Evolutionary conservation across 148 eudicot species (phyloP).

Genomic region (Spergularia bocconei): DNA sequence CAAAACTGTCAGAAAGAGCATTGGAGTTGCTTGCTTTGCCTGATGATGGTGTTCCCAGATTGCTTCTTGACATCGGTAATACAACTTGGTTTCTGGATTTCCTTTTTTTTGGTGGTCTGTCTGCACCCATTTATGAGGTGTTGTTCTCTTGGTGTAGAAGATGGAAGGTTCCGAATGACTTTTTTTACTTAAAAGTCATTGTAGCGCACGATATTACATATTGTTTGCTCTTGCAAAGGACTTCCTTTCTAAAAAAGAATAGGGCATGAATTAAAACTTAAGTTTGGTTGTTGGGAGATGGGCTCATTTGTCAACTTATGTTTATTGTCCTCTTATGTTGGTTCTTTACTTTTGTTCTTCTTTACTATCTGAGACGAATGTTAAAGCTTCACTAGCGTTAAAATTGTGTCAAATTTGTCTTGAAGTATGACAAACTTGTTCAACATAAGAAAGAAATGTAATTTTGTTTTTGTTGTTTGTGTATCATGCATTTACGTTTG

Average conservation of each 20-base stretch:
- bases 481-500: neutral
- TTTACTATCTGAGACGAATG: neutral
- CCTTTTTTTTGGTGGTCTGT: neutral
- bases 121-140: neutral
- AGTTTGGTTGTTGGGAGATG: too few species aligned
- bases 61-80: conserved; percentile 86
- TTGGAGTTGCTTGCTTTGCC: conserved; percentile 93
- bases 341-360: neutral
- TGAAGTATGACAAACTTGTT: neutral
- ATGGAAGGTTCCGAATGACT: neutral
- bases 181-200: neutral
- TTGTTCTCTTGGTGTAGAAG: neutral
- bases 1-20: conserved; percentile 82
- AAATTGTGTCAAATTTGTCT: neutral
- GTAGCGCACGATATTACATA: neutral
- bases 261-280: too few species aligned
- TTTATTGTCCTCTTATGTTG: neutral
- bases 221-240: neutral
- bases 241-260: neutral
- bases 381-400: neutral
- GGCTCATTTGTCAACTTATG: neutral
- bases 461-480: neutral
- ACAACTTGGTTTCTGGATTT: neutral
- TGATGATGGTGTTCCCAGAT: conserved; percentile 71
- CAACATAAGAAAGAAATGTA: neutral